phyloP scores from a whole-genome alignment of 1,284 basidiomycete species.

The Peniophora sp. region DNA sequence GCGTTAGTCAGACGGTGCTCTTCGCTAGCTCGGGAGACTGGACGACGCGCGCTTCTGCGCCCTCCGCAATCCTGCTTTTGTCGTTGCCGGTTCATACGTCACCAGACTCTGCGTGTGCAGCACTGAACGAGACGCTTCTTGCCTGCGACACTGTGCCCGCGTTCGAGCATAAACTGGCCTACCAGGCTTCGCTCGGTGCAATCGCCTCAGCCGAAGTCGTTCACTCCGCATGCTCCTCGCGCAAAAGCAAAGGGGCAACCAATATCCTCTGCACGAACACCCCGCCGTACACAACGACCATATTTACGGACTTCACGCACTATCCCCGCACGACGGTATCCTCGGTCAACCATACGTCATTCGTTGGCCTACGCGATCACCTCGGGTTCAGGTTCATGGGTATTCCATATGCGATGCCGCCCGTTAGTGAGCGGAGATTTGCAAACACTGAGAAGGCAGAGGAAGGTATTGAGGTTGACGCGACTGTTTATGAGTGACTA shows the following conservation, averaged over 20 bases:
- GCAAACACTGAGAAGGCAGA: slow-evolving; percentile 21
- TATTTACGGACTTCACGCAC: slow-evolving; percentile 16
- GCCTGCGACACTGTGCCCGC: slow-evolving; percentile 16
- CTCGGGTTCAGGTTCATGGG: slow-evolving; percentile 28
- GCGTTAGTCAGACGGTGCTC: too few species aligned
- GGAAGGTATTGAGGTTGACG: slow-evolving; percentile 20
- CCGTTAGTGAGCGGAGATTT: slow-evolving; percentile 16
- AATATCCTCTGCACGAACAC: not conserved
- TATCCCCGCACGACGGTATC: slow-evolving; percentile 16
- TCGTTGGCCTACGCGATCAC: slow-evolving; percentile 24
- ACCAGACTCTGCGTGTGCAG: slow-evolving; percentile 13
- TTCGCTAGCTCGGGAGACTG: too few species aligned
- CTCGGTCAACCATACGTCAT: not conserved
- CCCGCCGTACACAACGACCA: slow-evolving; percentile 14
- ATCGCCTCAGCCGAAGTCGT: too few species aligned
- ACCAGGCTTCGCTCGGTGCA: slow-evolving; percentile 16
- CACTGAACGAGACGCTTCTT: slow-evolving; percentile 19
- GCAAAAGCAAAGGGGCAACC: too few species aligned
- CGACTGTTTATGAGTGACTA: slow-evolving; percentile 21
- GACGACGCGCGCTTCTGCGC: too few species aligned
- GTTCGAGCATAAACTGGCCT: slow-evolving; percentile 16
- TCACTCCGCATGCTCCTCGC: too few species aligned
- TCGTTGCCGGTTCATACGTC: too few species aligned
- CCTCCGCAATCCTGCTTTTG: too few species aligned
- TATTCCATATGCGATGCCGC: slow-evolving; percentile 25